A percentile compares a stretch with the other conserved stretches of the same genome.
These are phyloP conservation scores for Quercus suber DNA, from an alignment of 306 rosid genomes.

Conservation along the genomic window DNA sequence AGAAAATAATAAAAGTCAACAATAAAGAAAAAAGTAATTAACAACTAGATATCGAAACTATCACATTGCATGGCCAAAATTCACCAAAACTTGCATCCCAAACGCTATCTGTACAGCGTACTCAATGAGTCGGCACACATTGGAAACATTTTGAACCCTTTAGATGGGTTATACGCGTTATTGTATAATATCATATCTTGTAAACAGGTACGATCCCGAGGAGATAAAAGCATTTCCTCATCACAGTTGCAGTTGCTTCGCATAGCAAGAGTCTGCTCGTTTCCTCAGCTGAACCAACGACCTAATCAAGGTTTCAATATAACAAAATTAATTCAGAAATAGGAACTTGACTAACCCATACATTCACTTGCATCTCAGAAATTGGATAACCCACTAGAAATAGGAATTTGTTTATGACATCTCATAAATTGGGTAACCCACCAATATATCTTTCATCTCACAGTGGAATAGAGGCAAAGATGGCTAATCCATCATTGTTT, in stretches of 20 bases:
- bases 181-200: slow-evolving; percentile 47
- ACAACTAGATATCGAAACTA: too few species aligned
- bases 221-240: slow-evolving; percentile 84
- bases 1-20: too few species aligned
- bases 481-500: too few species aligned
- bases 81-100: not conserved
- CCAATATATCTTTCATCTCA: too few species aligned
- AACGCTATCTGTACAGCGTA: not conserved
- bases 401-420: not conserved
- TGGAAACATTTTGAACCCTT: slow-evolving; percentile 5
- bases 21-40: too few species aligned
- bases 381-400: too few species aligned
- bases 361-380: not conserved
- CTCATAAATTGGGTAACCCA: not conserved
- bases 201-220: slow-evolving; percentile 87
- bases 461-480: too few species aligned
- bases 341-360: too few species aligned
- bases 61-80: not conserved
- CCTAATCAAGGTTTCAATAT: slow-evolving; percentile 39
- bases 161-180: not conserved
- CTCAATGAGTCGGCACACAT: not conserved
- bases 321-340: not conserved
- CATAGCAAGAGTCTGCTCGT: slow-evolving; percentile 89
- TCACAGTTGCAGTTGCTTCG: slow-evolving; percentile 88
- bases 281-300: slow-evolving; percentile 76